Evolutionary conservation across 2,329 filamentous ascomycete genomes (phyloP), one percentile per base, ranked within the genome.

Genomic region (Neofusicoccum sp.): DNA sequence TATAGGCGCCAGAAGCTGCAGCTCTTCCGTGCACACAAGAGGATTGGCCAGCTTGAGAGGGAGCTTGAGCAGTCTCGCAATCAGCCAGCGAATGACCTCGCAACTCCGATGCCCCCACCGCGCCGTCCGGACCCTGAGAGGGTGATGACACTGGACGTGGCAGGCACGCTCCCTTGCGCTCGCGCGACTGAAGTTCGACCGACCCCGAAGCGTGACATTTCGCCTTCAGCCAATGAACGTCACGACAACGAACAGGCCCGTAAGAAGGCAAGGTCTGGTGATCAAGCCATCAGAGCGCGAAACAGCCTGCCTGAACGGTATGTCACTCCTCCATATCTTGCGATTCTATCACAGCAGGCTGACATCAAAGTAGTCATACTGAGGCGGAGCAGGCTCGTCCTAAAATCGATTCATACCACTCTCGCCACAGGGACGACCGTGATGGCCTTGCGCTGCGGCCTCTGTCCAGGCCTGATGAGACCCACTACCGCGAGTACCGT

Each of bases 341-440:
- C 22, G 22, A 22, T 22, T 22, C 22, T 22, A 22, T n/a, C 14
- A 43, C 41, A n/a, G 14, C 14, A 43, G 41, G n/a, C 16, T 43
- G 2, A 8, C 14, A 28, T 62, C 22, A 73, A 22, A 22, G 22
- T 22, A 22, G 22, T 22, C 22, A 22, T 22, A 58, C 80, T 81
- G 3, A 84, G 77, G 56, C 41, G 37, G 48, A 56, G 62, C 31
- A 41, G 22, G 22, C 8, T 28, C 28, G 37, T 59, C 4, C 31
- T 9, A 31, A 58, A 14, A 7, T 63, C 44, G 29, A 50, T 22
- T 22, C 22, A 22, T 22, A 22, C 22, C 22, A 22, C 22, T 22
- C 22, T 22, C 22, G 22, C 22, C 22, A 22, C 22, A 22, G 22
- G 22, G 22, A 22, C 22, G 22, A 22, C 22, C 22, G 22, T 22